A percentile compares a stretch with the other conserved stretches of the same genome.
Evolutionary conservation across 805 yeast species (phyloP).

Genomic region (Wickerhamiella galacta): DNA sequence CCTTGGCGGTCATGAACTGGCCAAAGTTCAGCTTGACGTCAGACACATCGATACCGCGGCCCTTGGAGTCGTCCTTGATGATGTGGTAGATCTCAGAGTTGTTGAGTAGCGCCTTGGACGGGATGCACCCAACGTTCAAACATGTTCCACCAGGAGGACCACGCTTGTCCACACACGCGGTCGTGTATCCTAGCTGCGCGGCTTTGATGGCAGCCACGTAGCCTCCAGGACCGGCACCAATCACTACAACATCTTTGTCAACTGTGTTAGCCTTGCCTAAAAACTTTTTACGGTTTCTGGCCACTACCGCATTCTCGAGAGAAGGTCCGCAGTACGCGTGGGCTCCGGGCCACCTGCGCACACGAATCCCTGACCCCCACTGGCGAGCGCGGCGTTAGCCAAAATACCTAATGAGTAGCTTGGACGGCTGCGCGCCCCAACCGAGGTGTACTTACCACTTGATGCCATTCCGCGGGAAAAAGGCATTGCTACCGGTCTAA

Average conservation of each 20-base stretch:
- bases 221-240: conserved; percentile 99
- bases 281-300: too few relatives aligned
- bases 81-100: conserved; percentile 87
- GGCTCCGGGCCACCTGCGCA: too few relatives aligned
- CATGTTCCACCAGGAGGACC: conserved; percentile 97
- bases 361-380: too few relatives aligned
- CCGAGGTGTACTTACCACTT: too few relatives aligned
- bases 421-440: too few relatives aligned
- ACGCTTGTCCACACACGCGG: conserved; percentile 95
- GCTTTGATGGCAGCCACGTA: conserved; percentile 98
- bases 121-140: conserved; percentile 97
- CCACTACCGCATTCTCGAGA: too few relatives aligned
- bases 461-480: too few relatives aligned
- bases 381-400: too few relatives aligned
- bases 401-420: too few relatives aligned
- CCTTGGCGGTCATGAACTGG: conserved; percentile 81
- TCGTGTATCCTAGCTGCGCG: conserved; percentile 85
- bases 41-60: conserved; percentile 75
- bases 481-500: too few relatives aligned
- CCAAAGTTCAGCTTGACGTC: conserved; percentile 61
- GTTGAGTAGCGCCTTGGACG: conserved; percentile 88
- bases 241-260: conserved; percentile 80
- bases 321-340: too few relatives aligned
- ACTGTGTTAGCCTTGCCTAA: conserved; percentile 16
- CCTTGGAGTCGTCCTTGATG: conserved; percentile 65